These are phyloP conservation scores for Tetrahymena elliotti DNA, from an alignment of 73 alveolate genomes.

Conservation along the genomic window DNA sequence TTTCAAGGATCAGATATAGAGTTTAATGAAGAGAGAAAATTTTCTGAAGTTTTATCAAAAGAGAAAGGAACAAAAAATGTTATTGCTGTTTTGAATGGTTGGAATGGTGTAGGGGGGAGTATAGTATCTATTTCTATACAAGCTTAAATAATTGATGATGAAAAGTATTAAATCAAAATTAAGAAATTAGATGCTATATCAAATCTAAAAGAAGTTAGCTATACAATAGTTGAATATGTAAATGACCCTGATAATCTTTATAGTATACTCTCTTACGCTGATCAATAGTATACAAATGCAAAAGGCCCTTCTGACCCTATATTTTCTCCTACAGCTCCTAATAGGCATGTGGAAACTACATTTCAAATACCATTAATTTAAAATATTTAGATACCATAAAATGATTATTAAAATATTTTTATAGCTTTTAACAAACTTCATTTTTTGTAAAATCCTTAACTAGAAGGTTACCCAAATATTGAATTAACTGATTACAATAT, in stretches of 20 bases:
- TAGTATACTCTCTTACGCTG: not conserved
- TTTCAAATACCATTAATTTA: not conserved
- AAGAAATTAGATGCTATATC: too few relatives aligned
- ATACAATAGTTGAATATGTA: not conserved
- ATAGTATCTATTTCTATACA: not conserved
- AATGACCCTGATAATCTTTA: not conserved
- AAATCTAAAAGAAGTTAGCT: not conserved
- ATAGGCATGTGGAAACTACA: not conserved
- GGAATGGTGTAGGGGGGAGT: not conserved
- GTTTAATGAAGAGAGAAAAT: not conserved
- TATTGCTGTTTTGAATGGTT: not conserved
- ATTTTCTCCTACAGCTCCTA: not conserved
- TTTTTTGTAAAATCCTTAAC: too few relatives aligned
- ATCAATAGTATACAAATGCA: not conserved
- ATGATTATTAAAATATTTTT: not conserved
- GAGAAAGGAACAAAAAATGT: not conserved
- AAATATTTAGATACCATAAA: not conserved
- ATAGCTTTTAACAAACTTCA: not conserved
- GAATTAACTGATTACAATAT: not conserved
- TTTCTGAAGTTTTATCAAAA: not conserved
- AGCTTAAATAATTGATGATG: too few relatives aligned
- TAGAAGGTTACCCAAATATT: not conserved
- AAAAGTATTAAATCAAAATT: too few relatives aligned
- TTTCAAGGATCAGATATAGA: too few relatives aligned
- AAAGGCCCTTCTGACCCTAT: not conserved